Evolutionary conservation across 2,329 filamentous ascomycete species (phyloP), one percentile per base, ranked within the genome.

Genomic region (Periconia macrospinosa): DNA sequence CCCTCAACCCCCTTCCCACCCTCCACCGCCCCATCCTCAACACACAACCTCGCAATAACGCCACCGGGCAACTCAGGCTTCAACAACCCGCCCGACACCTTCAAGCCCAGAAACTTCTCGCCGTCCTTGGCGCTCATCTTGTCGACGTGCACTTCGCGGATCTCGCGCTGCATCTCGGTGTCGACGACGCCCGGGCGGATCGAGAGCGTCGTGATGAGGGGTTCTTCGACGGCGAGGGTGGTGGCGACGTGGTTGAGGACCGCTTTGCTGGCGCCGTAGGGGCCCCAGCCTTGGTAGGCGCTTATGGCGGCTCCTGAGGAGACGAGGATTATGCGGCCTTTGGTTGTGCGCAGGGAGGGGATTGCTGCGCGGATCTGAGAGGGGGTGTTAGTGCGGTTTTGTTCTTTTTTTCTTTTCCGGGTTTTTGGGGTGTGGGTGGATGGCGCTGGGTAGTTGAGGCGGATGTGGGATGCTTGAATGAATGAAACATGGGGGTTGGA

Each of bases 151-250:
- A 86, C 83, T 45, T 92, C 86, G 47, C 94, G 81, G 53, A 99
- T 83, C 53, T 89, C 83, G n/a, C 81, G 81, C 72, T 96, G 92
- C 92, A 97, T 97, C 48, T 88, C 88, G 0, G 92, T 97, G 68
- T 96, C 89, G 8, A 95, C 88, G 44, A 90, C 85, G 2, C 92
- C 92, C 0, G 92, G 92, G 3, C 87, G 81, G 33, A 97, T 78
- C 0, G 90, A 81, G 0, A 96, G 76, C 13, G 85, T 86, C 0
- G 84, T 89, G 43, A 96, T 85, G 14, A 86, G 80, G 1, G 88
- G 86, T 72, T 96, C 92, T 69, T 97, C 92, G 1, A 81, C 80
- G 0, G 85, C 84, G 35, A 97, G 74, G 35, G 92, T 91, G 41
- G 82, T 75, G 1, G 87, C 86, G 6, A 96, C 76, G 62, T 93